Base-by-base conservation (phyloP, 2,329 filamentous ascomycete genomes). In the Aureobasidium namibiae region DNA sequence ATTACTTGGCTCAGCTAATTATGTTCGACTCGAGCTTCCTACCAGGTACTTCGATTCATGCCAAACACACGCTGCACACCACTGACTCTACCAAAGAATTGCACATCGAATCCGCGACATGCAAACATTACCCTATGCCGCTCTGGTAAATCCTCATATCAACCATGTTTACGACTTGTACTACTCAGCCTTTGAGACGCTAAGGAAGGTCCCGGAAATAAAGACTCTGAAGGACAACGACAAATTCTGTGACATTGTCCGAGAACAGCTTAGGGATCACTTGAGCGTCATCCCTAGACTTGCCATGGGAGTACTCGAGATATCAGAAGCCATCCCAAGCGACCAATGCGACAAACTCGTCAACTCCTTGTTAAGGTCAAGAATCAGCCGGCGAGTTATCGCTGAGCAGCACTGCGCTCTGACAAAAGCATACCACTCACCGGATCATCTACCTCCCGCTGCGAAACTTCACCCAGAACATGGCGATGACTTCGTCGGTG, bases 81-180 rank as follows among this genome's bases (percentile, higher is more conserved):
- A 34, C 41, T 56, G 21, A 60, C 26, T 6, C 23, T 41, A 34
- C 4, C 7, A 7, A 56, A 92, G 90, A 66, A 84, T 97, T 65
- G 90, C 92, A 18, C 94, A 99, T 74, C 89, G 94, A 34, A 86
- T 99, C 63, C 90, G 95, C 61, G 92, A 99, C 72, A 97, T 99
- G 83, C 94, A 99, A 73, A 92, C 89, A 63, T 80, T 99, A 41
- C 94, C 94, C 18, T 99, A 96, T 70, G 89, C 94, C 38, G 92
- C 97, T 58, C 90, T 97, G 49, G 92, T 89, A n/a, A 99, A 99
- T 68, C 85, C 85, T 7, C 90, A 99, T 72, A 89, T 99, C 63
- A 90, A 89, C 70, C 86, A 95, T 65, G 94, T 97, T 34, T 99
- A 99, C 75, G 90, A 97, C 71, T 81, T 96, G 7, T 99, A 99